phyloP scores from a whole-genome alignment of 1,284 basidiomycete genomes.

The Ustilago nuda region DNA sequence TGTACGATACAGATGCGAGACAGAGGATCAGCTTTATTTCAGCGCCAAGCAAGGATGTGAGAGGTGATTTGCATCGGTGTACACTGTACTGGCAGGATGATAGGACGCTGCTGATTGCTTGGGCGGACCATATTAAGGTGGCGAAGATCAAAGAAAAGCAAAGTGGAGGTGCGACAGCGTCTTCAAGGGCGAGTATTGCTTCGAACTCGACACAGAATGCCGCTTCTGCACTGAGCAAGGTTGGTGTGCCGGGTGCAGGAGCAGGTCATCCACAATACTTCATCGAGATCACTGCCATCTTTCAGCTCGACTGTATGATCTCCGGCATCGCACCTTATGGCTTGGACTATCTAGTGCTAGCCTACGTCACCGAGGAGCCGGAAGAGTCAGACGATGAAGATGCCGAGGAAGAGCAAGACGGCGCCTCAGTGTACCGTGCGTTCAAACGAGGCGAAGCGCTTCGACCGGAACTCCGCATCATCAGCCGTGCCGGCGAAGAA shows the following conservation, averaged over 20 bases:
- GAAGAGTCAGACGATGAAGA: constrained; percentile 48
- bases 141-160: constrained; percentile 70
- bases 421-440: constrained; percentile 4
- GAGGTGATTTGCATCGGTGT: constrained; percentile 93
- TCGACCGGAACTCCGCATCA: constrained; percentile 90
- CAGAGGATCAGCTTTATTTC: constrained; percentile 89
- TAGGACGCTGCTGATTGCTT: constrained; percentile 85
- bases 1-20: constrained; percentile 86
- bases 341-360: constrained; percentile 79
- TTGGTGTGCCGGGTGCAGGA: constrained; percentile 23
- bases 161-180: constrained; percentile 9
- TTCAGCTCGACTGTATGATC: constrained; percentile 95
- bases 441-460: constrained; percentile 83
- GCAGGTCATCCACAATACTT: constrained; percentile 44
- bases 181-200: constrained; percentile 25
- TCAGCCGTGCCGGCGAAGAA: constrained; percentile 89
- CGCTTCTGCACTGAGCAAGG: constrained; percentile 30
- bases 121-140: constrained; percentile 95
- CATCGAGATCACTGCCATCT: constrained; percentile 89
- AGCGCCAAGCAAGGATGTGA: constrained; percentile 81
- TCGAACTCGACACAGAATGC: constrained; percentile 32
- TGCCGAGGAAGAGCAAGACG: constrained; percentile 18
- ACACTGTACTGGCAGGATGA: constrained; percentile 92
- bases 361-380: constrained; percentile 73
- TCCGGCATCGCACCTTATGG: constrained; percentile 86